Evolutionary conservation across 805 yeast genomes (phyloP).

Genomic region (Cyberlindnera maritima): DNA sequence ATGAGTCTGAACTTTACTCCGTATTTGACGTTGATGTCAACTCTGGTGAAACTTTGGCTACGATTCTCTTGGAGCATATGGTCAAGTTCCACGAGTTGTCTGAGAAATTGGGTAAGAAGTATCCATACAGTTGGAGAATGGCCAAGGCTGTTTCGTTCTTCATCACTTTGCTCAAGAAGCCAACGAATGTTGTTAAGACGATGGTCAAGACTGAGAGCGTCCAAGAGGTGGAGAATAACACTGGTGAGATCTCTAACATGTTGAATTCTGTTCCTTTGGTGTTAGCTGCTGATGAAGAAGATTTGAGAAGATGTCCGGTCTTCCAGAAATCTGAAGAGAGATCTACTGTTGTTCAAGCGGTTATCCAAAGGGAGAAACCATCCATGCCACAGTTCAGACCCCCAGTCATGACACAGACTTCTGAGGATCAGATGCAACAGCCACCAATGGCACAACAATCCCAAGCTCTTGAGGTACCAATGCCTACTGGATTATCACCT

Average conservation of each 20-base stretch:
- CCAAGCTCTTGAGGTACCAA: neutral
- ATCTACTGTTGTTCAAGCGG: constrained; percentile 2
- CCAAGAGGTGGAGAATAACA: constrained; percentile 20
- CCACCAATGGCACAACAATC: neutral
- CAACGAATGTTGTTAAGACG: constrained; percentile 25
- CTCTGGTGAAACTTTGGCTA: constrained; percentile 36
- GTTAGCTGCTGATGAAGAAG: constrained; percentile 23
- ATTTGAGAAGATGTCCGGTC: constrained; percentile 14
- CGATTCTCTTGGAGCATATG: constrained; percentile 38
- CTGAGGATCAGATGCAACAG: constrained; percentile 1
- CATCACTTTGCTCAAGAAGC: constrained; percentile 36
- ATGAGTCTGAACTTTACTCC: constrained; percentile 23
- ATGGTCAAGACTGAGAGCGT: constrained; percentile 24
- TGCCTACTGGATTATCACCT: neutral
- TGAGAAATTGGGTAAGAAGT: constrained; percentile 50
- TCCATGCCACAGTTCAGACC: neutral
- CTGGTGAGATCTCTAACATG: constrained; percentile 21
- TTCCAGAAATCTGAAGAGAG: constrained; percentile 12
- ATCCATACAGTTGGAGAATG: constrained; percentile 68
- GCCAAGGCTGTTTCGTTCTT: constrained; percentile 52
- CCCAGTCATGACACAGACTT: constrained; percentile 5
- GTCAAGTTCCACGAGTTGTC: constrained; percentile 39
- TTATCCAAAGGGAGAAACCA: neutral
- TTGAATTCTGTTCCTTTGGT: constrained; percentile 27
- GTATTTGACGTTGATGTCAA: constrained; percentile 34